Conservation (phyloP, 352 stramenopile species). For the Globisporangium middletonii region DNA sequence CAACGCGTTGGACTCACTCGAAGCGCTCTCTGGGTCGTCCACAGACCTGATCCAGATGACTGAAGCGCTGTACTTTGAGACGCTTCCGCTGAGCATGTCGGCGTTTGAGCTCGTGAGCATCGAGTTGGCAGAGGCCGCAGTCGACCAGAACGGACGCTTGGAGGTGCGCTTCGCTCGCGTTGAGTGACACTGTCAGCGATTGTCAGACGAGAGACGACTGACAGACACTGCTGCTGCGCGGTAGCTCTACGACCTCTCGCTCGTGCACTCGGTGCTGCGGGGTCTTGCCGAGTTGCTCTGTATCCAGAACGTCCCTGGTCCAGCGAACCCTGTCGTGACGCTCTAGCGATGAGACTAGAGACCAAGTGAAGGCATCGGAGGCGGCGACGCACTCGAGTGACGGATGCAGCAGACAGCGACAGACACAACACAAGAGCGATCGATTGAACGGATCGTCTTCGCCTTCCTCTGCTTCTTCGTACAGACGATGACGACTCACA, state of each 20-base stretch:
- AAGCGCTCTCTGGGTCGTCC: neutral
- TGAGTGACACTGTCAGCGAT: neutral
- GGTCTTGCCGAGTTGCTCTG: constrained; percentile 38
- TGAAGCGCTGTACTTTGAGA: constrained; percentile 49
- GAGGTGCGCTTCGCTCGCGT: constrained; percentile 23
- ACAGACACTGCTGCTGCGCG: neutral
- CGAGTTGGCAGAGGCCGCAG: constrained; percentile 37
- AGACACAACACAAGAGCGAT: too few relatives aligned
- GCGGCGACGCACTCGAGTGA: neutral
- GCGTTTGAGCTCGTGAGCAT: constrained; percentile 45
- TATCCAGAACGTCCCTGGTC: constrained; percentile 29
- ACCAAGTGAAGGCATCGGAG: neutral
- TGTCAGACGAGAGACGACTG: neutral
- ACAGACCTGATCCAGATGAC: constrained; percentile 47
- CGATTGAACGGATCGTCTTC: too few relatives aligned
- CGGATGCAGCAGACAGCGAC: too few relatives aligned
- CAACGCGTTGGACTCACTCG: constrained; percentile 8
- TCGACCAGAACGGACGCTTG: constrained; percentile 33
- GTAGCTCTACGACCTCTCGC: constrained; percentile 41
- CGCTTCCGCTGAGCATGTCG: constrained; percentile 43
- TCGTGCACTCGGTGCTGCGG: constrained; percentile 40
- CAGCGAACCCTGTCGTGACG: constrained; percentile 31
- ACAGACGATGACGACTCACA: constrained; percentile 14
- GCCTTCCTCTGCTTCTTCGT: neutral
- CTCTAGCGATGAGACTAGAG: constrained; percentile 17